These are phyloP conservation scores for Fusarium bulbicola DNA, from an alignment of 2,329 filamentous ascomycete genomes.

Conservation along the genomic window DNA sequence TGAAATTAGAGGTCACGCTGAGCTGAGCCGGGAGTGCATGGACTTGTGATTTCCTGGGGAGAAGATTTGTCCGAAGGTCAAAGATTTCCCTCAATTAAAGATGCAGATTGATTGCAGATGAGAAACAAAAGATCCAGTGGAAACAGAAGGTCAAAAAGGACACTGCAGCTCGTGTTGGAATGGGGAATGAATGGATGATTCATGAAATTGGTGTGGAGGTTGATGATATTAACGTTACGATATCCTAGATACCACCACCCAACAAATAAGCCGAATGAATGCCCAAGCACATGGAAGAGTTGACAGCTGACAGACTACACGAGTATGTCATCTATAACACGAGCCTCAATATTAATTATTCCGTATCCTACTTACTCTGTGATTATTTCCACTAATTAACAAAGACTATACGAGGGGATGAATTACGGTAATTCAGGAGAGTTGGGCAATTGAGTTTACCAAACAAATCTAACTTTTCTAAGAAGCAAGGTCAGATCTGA, in stretches of 20 bases:
- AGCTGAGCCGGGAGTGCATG: conserved; percentile 24
- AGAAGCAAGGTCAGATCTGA: background rate
- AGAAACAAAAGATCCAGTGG: background rate
- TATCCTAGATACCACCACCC: background rate
- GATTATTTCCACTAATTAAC: background rate
- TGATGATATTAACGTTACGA: conserved; percentile 32
- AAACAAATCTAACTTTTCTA: background rate
- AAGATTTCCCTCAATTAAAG: conserved; percentile 3
- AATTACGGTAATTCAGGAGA: background rate
- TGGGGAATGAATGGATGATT: conserved; percentile 27
- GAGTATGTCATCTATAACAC: background rate
- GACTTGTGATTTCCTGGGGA: conserved; percentile 33
- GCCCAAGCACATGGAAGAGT: background rate
- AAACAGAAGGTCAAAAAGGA: background rate
- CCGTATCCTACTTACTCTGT: background rate
- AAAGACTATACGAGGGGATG: background rate
- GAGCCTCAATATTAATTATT: background rate
- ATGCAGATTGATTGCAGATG: background rate
- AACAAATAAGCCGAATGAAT: background rate
- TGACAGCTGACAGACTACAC: background rate
- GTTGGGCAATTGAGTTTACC: background rate
- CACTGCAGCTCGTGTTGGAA: background rate
- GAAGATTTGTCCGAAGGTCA: background rate
- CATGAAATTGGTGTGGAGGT: conserved; percentile 20
- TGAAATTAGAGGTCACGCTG: conserved; percentile 31